Percentiles rank a stretch among this genome's conserved stretches.
phyloP scores from a whole-genome alignment of 2,329 filamentous ascomycete genomes.

The Alternaria triticina region DNA sequence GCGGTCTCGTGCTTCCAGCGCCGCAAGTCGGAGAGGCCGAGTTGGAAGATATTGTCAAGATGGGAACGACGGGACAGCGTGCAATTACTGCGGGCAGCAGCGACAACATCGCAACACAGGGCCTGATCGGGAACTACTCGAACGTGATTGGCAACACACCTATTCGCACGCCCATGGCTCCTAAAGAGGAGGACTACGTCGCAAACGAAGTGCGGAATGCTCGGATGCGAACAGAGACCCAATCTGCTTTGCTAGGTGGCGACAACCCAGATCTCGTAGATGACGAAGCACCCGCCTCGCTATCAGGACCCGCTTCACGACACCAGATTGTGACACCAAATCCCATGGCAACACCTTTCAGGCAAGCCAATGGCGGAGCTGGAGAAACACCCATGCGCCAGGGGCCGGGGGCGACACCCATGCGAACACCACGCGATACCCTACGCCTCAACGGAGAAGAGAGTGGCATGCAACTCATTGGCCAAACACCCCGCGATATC shows the following conservation, averaged over 20 bases:
- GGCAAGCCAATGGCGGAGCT: conserved; percentile 64
- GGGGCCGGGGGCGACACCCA: conserved; percentile 77
- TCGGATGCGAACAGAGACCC: conserved; percentile 86
- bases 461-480: conserved; percentile 67
- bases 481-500: conserved; percentile 78
- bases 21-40: conserved; percentile 94
- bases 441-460: conserved; percentile 81
- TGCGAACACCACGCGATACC: conserved; percentile 86
- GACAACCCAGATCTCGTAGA: conserved; percentile 91
- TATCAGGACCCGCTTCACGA: conserved; percentile 81
- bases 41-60: conserved; percentile 97
- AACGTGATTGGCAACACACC: conserved; percentile 81
- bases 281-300: conserved; percentile 81
- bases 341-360: conserved; percentile 88
- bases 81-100: conserved; percentile 79
- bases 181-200: conserved; percentile 92
- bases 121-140: conserved; percentile 86
- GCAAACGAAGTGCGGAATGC: conserved; percentile 97
- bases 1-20: conserved; percentile 79
- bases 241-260: conserved; percentile 90
- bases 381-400: conserved; percentile 69
- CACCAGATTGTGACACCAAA: conserved; percentile 91
- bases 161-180: conserved; percentile 88
- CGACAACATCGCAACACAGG: conserved; percentile 84
- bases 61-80: conserved; percentile 91